Base-by-base conservation (phyloP, 495 filamentous ascomycete species). In the Xylaria intraflava region DNA sequence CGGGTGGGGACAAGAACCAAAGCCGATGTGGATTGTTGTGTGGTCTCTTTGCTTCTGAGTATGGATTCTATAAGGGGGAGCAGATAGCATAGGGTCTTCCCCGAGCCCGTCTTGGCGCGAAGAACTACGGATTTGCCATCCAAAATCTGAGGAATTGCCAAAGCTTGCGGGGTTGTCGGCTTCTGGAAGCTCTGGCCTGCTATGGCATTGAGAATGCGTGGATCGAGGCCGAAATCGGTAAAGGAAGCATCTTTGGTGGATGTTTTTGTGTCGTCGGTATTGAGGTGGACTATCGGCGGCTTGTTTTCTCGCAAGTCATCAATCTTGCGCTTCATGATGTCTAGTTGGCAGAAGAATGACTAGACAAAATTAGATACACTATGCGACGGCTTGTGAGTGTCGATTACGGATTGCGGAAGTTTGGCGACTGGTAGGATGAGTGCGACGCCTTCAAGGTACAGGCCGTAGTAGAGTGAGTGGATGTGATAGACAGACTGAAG, bases 21-120 rank as follows among this genome's bases (percentile, higher is more conserved):
- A 38, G 82, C 87, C 11, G 86, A 71, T 40, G 73, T 74, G 45
- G 64, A 45, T 4, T 36, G 17, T 12, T 42, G 46, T 69, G 16
- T 64, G 58, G 29, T 65, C 61, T 87, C 86, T 73, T 95, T 95
- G 47, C 78, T 79, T 60, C 82, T 83, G 10, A 98, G 76, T 47
- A 95, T 88, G 20, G 77, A 74, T 57, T 95, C 85, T 35, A 97
- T 70, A 35, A 96, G 78, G 1, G 93, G 93, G 23, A 97, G 78
- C n/a, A 96, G 75, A 69, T 98, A 98, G 46, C 93, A 93, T n/a
- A 88, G 87, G 5, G 93, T 98, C 72, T 98, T 98, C 42, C 93
- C 92, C 17, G 90, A 93, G 24, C 91, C 91, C 17, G 91, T 96
- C 69, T 90, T 93, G 38, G 92, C 86, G 58, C 88, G 88, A 46